phyloP scores from a whole-genome alignment of 495 filamentous ascomycete species.

The Trypethelium eluteriae region DNA sequence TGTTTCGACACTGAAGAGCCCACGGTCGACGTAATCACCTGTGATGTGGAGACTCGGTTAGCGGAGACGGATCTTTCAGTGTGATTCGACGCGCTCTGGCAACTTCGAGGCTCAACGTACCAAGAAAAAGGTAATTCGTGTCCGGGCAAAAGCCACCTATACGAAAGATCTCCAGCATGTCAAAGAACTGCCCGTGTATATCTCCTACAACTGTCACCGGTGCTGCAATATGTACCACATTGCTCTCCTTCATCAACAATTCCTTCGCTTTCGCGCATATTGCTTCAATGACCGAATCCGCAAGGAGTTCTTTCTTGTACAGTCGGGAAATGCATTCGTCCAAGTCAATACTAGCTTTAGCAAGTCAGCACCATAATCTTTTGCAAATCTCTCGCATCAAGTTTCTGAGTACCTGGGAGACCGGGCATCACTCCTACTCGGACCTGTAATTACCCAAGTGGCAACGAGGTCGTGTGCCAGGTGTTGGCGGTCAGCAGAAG shows the following conservation, averaged over 20 bases:
- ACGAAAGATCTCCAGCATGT: slow-evolving; percentile 97
- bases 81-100: not conserved
- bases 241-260: slow-evolving; percentile 98
- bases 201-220: slow-evolving; percentile 98
- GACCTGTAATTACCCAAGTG: slow-evolving; percentile 17
- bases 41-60: not conserved
- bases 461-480: slow-evolving; percentile 11
- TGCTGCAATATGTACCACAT: slow-evolving; percentile 93
- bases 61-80: not conserved
- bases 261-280: slow-evolving; percentile 99
- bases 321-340: slow-evolving; percentile 95
- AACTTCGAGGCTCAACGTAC: slow-evolving; percentile 42
- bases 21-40: slow-evolving; percentile 92
- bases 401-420: slow-evolving; percentile 60
- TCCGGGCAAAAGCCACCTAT: slow-evolving; percentile 95
- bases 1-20: slow-evolving; percentile 93
- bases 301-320: slow-evolving; percentile 91
- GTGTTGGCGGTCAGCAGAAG: slow-evolving; percentile 24
- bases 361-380: slow-evolving; percentile 14
- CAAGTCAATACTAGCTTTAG: slow-evolving; percentile 83
- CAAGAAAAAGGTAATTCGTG: slow-evolving; percentile 95
- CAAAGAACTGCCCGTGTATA: slow-evolving; percentile 97
- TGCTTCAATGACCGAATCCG: slow-evolving; percentile 96
- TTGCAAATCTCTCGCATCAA: not conserved
- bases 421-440: slow-evolving; percentile 62